Evolutionary conservation across 1,284 basidiomycete species (phyloP).

Genomic region (Sphagnurus paluster): DNA sequence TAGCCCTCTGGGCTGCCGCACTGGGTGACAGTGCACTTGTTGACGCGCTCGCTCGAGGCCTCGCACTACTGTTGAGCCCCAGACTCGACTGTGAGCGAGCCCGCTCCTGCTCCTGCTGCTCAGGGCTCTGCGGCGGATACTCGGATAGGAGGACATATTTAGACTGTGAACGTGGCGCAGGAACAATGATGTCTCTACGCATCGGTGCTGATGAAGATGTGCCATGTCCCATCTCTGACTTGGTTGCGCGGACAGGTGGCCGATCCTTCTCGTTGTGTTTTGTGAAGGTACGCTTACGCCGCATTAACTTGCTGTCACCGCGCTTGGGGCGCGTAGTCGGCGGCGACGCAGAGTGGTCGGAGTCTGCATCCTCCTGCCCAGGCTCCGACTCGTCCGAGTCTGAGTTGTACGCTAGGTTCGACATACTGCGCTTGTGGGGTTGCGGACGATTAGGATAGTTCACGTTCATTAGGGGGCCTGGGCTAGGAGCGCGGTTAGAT

Average conservation of each 20-base stretch:
- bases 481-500: slow-evolving; percentile 47
- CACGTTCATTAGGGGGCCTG: slow-evolving; percentile 24
- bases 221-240: slow-evolving; percentile 40
- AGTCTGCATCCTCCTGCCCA: slow-evolving; percentile 1
- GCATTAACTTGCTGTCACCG: slow-evolving; percentile 12
- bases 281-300: slow-evolving; percentile 34
- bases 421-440: slow-evolving; percentile 22
- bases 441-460: slow-evolving; percentile 16
- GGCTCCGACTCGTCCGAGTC: slow-evolving; percentile 29
- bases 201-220: too few relatives aligned
- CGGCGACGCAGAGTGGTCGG: background rate
- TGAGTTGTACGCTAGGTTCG: slow-evolving; percentile 30
- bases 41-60: slow-evolving; percentile 36
- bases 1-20: slow-evolving; percentile 37
- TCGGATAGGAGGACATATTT: slow-evolving; percentile 12
- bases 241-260: slow-evolving; percentile 25
- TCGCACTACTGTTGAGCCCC: slow-evolving; percentile 22
- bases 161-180: slow-evolving; percentile 26
- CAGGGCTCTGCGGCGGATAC: slow-evolving; percentile 1
- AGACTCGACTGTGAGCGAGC: slow-evolving; percentile 28
- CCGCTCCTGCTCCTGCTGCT: background rate
- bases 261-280: slow-evolving; percentile 20
- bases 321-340: too few relatives aligned
- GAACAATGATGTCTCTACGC: too few relatives aligned
- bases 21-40: slow-evolving; percentile 36